These are phyloP conservation scores for Strigomonas culicis DNA, from an alignment of 208 protist genomes.

Conservation along the genomic window DNA sequence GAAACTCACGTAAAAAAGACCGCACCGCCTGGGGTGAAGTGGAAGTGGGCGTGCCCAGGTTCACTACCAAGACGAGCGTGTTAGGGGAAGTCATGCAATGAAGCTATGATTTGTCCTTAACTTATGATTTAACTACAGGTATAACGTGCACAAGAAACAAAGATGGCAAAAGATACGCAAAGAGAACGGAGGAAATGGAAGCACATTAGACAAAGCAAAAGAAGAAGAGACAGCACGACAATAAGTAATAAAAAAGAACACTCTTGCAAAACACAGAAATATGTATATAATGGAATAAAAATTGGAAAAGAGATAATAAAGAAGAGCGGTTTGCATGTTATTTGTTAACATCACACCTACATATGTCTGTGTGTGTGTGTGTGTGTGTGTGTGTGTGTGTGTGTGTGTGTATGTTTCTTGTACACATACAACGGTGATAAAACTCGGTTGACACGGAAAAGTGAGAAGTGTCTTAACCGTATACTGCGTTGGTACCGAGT, in stretches of 20 bases:
- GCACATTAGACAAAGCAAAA: not conserved
- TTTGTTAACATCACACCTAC: no score
- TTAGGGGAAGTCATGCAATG: no score
- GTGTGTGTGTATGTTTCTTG: no score
- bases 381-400: no score
- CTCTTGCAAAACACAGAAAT: not conserved
- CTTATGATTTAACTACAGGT: not conserved
- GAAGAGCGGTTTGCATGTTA: not conserved
- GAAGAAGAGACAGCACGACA: not conserved
- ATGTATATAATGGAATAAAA: not conserved
- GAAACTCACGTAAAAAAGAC: constrained; percentile 24
- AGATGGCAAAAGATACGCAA: constrained; percentile 8
- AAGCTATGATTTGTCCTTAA: not conserved
- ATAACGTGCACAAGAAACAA: not conserved
- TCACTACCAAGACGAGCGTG: constrained; percentile 36
- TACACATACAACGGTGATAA: no score
- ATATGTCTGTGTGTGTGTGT: no score
- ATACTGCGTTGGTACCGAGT: no score
- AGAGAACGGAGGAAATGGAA: not conserved
- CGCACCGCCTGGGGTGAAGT: constrained; percentile 12
- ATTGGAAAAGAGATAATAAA: not conserved
- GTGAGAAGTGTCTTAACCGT: no score
- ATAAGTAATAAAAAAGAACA: not conserved
- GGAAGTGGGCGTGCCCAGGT: constrained; percentile 26
- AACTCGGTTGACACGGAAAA: no score